Evolutionary conservation across 768 basidiomycete genomes (phyloP).

Genomic region (Amanita phalloides): DNA sequence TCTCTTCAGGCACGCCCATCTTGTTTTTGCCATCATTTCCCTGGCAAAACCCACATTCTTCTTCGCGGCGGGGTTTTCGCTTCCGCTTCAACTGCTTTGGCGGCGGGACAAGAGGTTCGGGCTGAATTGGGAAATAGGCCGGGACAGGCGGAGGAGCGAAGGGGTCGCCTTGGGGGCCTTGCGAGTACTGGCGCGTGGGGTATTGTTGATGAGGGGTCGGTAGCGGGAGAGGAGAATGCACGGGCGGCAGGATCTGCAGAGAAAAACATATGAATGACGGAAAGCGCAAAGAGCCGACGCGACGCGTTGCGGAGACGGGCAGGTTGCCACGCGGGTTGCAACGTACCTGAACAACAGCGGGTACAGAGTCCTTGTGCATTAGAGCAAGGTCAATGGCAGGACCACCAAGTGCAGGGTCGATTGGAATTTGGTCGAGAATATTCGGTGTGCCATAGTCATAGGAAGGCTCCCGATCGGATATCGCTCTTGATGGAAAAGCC

Average conservation of each 20-base stretch:
- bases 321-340: slow-evolving; percentile 12
- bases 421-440: slow-evolving; percentile 59
- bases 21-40: slow-evolving; percentile 55
- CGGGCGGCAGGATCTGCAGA: slow-evolving; percentile 17
- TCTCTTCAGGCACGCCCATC: slow-evolving; percentile 42
- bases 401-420: slow-evolving; percentile 65
- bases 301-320: slow-evolving; percentile 43
- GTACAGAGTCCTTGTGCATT: slow-evolving; percentile 18
- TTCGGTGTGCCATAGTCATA: slow-evolving; percentile 52
- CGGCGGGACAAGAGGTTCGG: slow-evolving; percentile 28
- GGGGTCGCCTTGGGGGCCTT: slow-evolving; percentile 75
- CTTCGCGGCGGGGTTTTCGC: slow-evolving; percentile 39
- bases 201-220: slow-evolving; percentile 21
- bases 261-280: slow-evolving; percentile 15
- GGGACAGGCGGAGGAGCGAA: slow-evolving; percentile 58
- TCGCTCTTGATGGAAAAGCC: slow-evolving; percentile 38
- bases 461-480: slow-evolving; percentile 43
- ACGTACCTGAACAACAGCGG: slow-evolving; percentile 27
- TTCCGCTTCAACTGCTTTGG: slow-evolving; percentile 38
- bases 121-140: slow-evolving; percentile 39
- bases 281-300: slow-evolving; percentile 41
- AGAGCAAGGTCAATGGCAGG: slow-evolving; percentile 44
- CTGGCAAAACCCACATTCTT: slow-evolving; percentile 70
- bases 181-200: slow-evolving; percentile 43
- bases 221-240: slow-evolving; percentile 14